phyloP scores from a whole-genome alignment of 2,329 filamentous ascomycete genomes.

The Phialophora expanda region DNA sequence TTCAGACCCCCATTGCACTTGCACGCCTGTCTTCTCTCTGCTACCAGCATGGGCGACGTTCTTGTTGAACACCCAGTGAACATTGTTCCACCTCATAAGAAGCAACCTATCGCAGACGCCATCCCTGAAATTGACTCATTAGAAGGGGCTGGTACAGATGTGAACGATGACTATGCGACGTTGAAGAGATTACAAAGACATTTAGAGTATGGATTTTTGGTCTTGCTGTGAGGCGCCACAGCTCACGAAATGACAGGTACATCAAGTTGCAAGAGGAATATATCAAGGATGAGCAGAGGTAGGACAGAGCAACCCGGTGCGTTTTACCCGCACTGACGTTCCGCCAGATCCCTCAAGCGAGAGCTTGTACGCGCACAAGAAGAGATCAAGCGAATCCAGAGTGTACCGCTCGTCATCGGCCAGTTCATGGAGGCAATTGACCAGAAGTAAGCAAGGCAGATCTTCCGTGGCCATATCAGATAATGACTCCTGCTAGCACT shows the following conservation, averaged over 20 bases:
- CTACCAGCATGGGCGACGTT: slow-evolving; percentile 77
- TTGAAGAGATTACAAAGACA: slow-evolving; percentile 97
- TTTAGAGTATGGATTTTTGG: slow-evolving; percentile 71
- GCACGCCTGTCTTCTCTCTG: not conserved
- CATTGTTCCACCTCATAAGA: slow-evolving; percentile 78
- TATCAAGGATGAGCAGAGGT: slow-evolving; percentile 99
- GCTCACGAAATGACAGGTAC: slow-evolving; percentile 62
- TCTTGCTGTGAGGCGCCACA: slow-evolving; percentile 4
- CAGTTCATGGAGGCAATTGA: slow-evolving; percentile 99
- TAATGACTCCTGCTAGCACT: slow-evolving; percentile 64
- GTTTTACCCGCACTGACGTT: slow-evolving; percentile 15
- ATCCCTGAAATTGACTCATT: slow-evolving; percentile 91
- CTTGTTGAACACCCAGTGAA: slow-evolving; percentile 80
- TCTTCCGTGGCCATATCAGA: slow-evolving; percentile 4
- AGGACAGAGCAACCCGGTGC: slow-evolving; percentile 27
- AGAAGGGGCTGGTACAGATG: slow-evolving; percentile 80
- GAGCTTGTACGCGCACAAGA: slow-evolving; percentile 97
- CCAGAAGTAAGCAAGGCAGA: slow-evolving; percentile 75
- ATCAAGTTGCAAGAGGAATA: slow-evolving; percentile 99
- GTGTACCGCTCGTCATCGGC: slow-evolving; percentile 94
- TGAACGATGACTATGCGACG: slow-evolving; percentile 89
- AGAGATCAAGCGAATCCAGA: slow-evolving; percentile 99
- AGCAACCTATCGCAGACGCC: slow-evolving; percentile 72
- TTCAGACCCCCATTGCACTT: not conserved
- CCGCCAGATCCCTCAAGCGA: slow-evolving; percentile 82